Evolutionary conservation across 257 asterid species (phyloP), one percentile per base, ranked within the genome.

Genomic region (Ajuga chamaepitys): DNA sequence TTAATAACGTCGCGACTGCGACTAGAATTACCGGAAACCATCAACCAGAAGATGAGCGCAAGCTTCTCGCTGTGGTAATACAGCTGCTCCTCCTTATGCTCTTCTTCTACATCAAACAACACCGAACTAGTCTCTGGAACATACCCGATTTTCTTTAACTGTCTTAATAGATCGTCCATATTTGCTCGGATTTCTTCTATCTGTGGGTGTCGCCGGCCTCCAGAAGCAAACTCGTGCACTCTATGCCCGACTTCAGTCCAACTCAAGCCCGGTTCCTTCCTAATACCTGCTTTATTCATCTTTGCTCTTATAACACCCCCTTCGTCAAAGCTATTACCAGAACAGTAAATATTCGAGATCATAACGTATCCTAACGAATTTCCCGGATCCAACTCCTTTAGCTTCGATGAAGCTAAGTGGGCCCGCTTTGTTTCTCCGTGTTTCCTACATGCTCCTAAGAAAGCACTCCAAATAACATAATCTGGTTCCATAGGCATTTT

Each of bases 31-130:
- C 67, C 68, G 13, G 34, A 66, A 76, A 70, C 71, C 95, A 81
- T 84, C 82, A 91, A 70, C 45, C 83, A 84, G 75, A 78, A 86
- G 26, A 73, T 88, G 79, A 91, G 67, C 12, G 96, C 96, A 71
- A 88, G 78, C 86, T 91, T 91, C 79, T 91, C 97, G 54, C 97
- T 86, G 77, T 91, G 97, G 72, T 74, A 80, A 80, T 82, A 82
- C 58, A 91, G 47, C 50, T 88, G 96, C 86, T 91, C 97, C 85
- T 86, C 96, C 56, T 84, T 91, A 13, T 86, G 95, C 86, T 90
- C 96, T 47, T 91, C 97, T 71, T 91, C 96, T 8, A 86, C 78
- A 58, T 91, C 97, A 60, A 80, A 79, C 68, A 86, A 74, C 2
- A 84, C 88, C 45, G 75, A 70, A 58, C 69, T 66, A 11, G 86